These are phyloP conservation scores for Aspergillus felis DNA, from an alignment of 2,329 filamentous ascomycete genomes.

Conservation along the genomic window DNA sequence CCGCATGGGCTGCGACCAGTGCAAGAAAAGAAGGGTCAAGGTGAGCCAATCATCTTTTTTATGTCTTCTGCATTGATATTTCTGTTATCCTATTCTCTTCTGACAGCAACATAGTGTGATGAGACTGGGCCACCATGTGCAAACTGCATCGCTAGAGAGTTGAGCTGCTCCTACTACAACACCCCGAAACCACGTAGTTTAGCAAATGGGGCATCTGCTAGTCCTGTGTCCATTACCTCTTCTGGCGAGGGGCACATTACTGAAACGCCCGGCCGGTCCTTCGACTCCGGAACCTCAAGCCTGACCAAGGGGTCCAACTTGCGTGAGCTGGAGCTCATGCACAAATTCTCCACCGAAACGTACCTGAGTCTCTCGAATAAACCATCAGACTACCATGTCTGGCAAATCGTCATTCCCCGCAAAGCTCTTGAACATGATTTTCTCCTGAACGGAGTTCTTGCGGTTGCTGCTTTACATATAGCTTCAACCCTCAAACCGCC, in stretches of 20 bases:
- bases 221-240: slow-evolving; percentile 4
- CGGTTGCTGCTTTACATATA: slow-evolving; percentile 39
- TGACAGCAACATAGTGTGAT: slow-evolving; percentile 31
- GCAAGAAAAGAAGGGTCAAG: slow-evolving; percentile 41
- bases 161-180: slow-evolving; percentile 29
- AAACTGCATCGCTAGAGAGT: slow-evolving; percentile 35
- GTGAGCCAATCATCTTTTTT: slow-evolving; percentile 17
- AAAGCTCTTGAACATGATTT: slow-evolving; percentile 40
- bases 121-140: slow-evolving; percentile 38
- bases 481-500: slow-evolving; percentile 29
- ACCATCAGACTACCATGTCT: slow-evolving; percentile 29
- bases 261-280: not conserved
- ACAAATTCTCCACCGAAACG: slow-evolving; percentile 48
- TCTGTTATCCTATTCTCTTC: not conserved
- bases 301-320: slow-evolving; percentile 9
- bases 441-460: slow-evolving; percentile 40
- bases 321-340: slow-evolving; percentile 50
- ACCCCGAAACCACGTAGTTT: slow-evolving; percentile 13
- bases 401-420: slow-evolving; percentile 40
- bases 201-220: slow-evolving; percentile 4
- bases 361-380: slow-evolving; percentile 41
- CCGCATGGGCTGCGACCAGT: slow-evolving; percentile 40
- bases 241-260: not conserved
- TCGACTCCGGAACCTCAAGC: not conserved
- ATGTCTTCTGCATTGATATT: not conserved